Base-by-base conservation (phyloP, 352 stramenopile genomes). In the Aphanomyces stellatus region DNA sequence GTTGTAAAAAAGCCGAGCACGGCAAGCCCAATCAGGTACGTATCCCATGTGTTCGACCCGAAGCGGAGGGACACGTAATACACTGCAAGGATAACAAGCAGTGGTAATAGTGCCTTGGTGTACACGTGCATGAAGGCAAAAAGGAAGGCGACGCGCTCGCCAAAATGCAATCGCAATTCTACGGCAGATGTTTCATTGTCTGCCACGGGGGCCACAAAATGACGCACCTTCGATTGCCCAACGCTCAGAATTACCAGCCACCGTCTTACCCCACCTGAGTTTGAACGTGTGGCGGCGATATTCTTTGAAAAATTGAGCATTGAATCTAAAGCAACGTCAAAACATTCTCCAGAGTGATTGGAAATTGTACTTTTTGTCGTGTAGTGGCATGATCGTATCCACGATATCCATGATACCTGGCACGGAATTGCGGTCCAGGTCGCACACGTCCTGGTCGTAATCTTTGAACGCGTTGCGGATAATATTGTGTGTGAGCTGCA, bases 61-160 rank as follows among this genome's bases (percentile, higher is more conserved):
- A 82, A 72, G 19, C 86, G 84, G 37, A 90, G 89, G 53, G 71
- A 69, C 37, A 92, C 65, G 65, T 95, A 95, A 65, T 90, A 95
- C 22, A 76, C 57, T 6, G 88, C 71, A 34, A 81, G 80, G 4
- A 83, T 60, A 19, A 78, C 30, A 30, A 79, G 87, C 17, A 95
- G 73, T 19, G 86, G 86, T 69, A 91, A 24, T 53, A 95, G 59
- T 60, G 88, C 82, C 74, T 95, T 95, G 41, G 81, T 95, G 77
- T 95, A 95, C 70, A 93, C 91, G 69, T 93, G 83, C 85, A 95
- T 95, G 56, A 93, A 95, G 2, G 87, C 87, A 68, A 95, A 95
- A 4, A 93, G 69, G 65, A 95, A 95, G 25, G 87, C 87, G n/a
- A 95, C 85, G 13, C 85, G 87, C 70, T 93, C 85, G 25, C 87